Evolutionary conservation across 1,284 basidiomycete genomes (phyloP).

Genomic region (Amylostereum areolatum): DNA sequence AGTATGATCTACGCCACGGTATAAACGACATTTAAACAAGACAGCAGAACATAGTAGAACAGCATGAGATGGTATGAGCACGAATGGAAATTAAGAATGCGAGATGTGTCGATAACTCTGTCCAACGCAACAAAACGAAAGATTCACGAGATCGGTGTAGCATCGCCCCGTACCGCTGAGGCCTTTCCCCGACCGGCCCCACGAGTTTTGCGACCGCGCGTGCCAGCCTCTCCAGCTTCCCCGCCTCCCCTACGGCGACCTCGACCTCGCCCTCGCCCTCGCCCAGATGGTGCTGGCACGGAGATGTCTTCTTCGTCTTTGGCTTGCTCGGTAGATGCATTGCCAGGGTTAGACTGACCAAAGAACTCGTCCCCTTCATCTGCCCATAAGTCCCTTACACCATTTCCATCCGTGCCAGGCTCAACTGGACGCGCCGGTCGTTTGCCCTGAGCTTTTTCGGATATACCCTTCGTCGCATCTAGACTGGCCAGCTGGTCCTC

Average conservation of each 20-base stretch:
- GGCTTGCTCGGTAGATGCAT: constrained; percentile 17
- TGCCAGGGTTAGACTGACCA: constrained; percentile 36
- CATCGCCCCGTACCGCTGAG: too few species aligned
- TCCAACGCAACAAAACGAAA: too few species aligned
- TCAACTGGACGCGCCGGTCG: constrained; percentile 24
- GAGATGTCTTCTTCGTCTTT: constrained; percentile 34
- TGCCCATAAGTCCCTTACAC: constrained; percentile 63
- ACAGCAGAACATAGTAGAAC: too few species aligned
- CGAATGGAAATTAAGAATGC: too few species aligned
- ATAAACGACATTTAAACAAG: too few species aligned
- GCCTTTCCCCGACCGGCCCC: too few species aligned
- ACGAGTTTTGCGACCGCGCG: too few species aligned
- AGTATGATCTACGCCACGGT: too few species aligned
- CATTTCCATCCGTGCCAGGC: constrained; percentile 33
- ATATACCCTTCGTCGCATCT: constrained; percentile 34
- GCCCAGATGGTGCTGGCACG: constrained; percentile 17
- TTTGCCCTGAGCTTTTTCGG: constrained; percentile 35
- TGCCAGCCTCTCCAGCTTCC: too few species aligned
- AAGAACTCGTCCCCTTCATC: constrained; percentile 84
- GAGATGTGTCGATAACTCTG: too few species aligned
- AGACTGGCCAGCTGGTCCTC: constrained; percentile 83
- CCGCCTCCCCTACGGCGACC: constrained; percentile 20
- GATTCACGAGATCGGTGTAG: too few species aligned
- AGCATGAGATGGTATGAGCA: too few species aligned
- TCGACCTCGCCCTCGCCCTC: constrained; percentile 16